Base-by-base conservation (phyloP, 2,329 filamentous ascomycete species). In the Geosmithia flava region DNA sequence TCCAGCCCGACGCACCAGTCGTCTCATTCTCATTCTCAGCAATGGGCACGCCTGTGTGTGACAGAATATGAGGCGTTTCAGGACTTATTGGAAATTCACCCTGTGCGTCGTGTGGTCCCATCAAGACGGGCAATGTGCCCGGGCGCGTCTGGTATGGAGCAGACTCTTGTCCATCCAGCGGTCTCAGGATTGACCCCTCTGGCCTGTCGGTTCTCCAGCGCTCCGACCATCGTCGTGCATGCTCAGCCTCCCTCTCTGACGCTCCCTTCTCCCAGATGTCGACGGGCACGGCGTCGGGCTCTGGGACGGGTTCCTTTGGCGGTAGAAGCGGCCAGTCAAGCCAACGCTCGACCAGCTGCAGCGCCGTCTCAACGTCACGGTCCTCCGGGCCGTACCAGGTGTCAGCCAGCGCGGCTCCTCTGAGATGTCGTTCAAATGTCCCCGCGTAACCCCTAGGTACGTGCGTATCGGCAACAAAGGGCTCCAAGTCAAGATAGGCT, bases 1-100 rank as follows among this genome's bases (percentile, higher is more conserved):
- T 62, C 73, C 74, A 79, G 3, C 74, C 75, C 59, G 53, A 65
- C 53, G 54, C 55, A 27, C 52, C 46, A n/a, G 58, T 59, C 30
- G 51, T 48, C 11, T 53, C 49, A 7, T 50, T 45, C 2, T 53
- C 47, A 17, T 62, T 55, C n/a, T 62, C 55, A 10, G 57, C 50
- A 5, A 62, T 52, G 1, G 62, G 59, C 8, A 66, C 44, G 0
- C 63, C 63, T 0, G 54, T 53, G 7, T 63, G 56, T 2, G 57
- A 57, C 20, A 65, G 42, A 0, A 57, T 30, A 49, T 55, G 51
- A 15, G 55, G 51, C 6, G 59, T 55, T 1, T 59, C 59, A 0
- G 60, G 55, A 1, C 53, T 50, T 44, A 68, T 59, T 4, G 47
- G 48, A 10, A 62, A 40, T 30, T 67, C 63, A 39, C 55, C 51